These are phyloP conservation scores for Phytophthora fragariae DNA, from an alignment of 352 stramenopile genomes.

Conservation along the genomic window DNA sequence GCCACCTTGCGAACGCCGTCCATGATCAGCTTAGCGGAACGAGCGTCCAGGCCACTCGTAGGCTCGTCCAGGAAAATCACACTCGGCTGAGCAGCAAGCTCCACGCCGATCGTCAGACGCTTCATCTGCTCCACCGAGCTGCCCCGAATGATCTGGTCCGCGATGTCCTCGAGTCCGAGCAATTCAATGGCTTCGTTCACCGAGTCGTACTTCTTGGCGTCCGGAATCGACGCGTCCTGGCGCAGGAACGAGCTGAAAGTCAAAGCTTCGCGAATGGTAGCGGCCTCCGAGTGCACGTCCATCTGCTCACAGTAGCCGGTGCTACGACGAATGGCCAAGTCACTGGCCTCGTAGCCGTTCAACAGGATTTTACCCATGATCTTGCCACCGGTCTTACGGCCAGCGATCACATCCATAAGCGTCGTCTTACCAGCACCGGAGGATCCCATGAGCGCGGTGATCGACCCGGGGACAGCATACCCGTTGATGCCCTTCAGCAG, in stretches of 20 bases:
- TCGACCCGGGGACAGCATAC: background rate
- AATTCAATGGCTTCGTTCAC: slow-evolving; percentile 30
- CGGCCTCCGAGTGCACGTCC: slow-evolving; percentile 85
- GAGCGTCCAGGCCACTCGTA: slow-evolving; percentile 18
- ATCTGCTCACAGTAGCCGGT: slow-evolving; percentile 83
- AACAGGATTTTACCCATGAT: slow-evolving; percentile 15
- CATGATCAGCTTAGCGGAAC: slow-evolving; percentile 17
- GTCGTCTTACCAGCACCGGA: slow-evolving; percentile 1
- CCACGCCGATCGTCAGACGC: slow-evolving; percentile 67
- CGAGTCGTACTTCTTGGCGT: slow-evolving; percentile 36
- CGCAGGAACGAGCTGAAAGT: slow-evolving; percentile 84
- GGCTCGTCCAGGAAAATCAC: slow-evolving; percentile 30
- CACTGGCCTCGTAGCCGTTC: slow-evolving; percentile 51
- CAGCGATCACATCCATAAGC: background rate
- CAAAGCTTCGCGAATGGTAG: slow-evolving; percentile 68
- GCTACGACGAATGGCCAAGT: slow-evolving; percentile 53
- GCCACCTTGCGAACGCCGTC: slow-evolving; percentile 31
- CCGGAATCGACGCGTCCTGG: slow-evolving; percentile 28
- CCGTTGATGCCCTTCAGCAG: slow-evolving; percentile 19
- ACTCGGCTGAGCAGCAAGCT: slow-evolving; percentile 52
- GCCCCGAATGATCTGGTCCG: slow-evolving; percentile 41
- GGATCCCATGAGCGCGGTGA: background rate
- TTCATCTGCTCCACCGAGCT: slow-evolving; percentile 34
- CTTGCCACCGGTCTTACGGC: slow-evolving; percentile 5
- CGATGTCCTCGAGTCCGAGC: slow-evolving; percentile 34